Evolutionary conservation across 495 filamentous ascomycete genomes (phyloP), one percentile per base, ranked within the genome.

Genomic region (Cudoniella acicularis): DNA sequence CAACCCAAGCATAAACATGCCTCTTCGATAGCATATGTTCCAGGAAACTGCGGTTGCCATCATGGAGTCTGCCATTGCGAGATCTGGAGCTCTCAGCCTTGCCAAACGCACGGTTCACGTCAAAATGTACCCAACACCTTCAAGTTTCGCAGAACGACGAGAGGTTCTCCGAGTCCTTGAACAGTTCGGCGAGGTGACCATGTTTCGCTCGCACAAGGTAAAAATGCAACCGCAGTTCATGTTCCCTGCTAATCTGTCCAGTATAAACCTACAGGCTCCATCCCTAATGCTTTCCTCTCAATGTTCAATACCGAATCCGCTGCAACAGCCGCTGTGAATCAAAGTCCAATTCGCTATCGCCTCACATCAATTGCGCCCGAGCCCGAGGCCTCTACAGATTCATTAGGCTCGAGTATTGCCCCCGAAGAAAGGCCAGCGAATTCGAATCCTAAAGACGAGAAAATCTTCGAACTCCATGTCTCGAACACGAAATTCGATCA

Each of bases 141-240:
- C 71, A 11, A 83, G 71, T 61, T 75, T 96, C n/a, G 67, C 75
- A 21, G 89, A 96, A 65, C 87, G 87, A 47, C 84, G 86, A 51
- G 79, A 85, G 25, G 75, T 97, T 26, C 76, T 95, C 22, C 77
- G 79, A 36, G 80, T 87, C 21, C 73, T 97, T 22, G 84, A 91
- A 69, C 80, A 80, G 66, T 88, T 88, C 70, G 91, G 90, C 52
- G 83, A 91, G 51, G 81, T 97, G 9, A 80, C 84, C 21, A 84
- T 85, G 60, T 97, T 90, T 74, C 83, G 85, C 69, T 85, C 81
- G 63, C 73, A 91, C 18, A 79, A 82, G 64, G 89, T 91, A 74
- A 3, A 25, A 8, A 8, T n/a, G 20, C 23, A 13, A 10, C n/a
- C 25, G 24, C 10, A 26, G 26, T 66, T 43, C 4, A 43, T 25